Evolutionary conservation across 1,284 basidiomycete species (phyloP).

Genomic region (Stereum hirsutum): DNA sequence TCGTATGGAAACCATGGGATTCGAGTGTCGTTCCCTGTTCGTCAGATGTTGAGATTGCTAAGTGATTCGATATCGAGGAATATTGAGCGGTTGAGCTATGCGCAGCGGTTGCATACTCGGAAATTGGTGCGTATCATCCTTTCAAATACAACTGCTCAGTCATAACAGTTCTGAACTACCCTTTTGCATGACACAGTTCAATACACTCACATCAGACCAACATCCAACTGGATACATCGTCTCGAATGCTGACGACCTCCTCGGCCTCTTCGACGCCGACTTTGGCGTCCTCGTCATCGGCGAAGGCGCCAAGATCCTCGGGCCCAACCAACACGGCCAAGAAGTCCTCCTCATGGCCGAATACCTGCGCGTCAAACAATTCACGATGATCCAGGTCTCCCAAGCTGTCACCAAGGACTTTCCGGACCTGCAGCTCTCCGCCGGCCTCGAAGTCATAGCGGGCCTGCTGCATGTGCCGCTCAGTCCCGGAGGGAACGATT

Average conservation of each 20-base stretch:
- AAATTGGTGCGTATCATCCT: slow-evolving; percentile 48
- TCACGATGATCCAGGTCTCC: slow-evolving; percentile 58
- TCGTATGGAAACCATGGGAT: slow-evolving; percentile 74
- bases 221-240: slow-evolving; percentile 83
- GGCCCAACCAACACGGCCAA: slow-evolving; percentile 74
- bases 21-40: slow-evolving; percentile 79
- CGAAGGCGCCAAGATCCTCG: slow-evolving; percentile 81
- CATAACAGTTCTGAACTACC: background rate
- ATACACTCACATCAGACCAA: slow-evolving; percentile 63
- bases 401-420: slow-evolving; percentile 67
- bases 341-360: slow-evolving; percentile 81
- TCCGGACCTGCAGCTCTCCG: slow-evolving; percentile 64
- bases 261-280: slow-evolving; percentile 80
- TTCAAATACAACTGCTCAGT: slow-evolving; percentile 2
- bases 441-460: slow-evolving; percentile 66
- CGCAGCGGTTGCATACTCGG: slow-evolving; percentile 68
- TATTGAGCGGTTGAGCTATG: slow-evolving; percentile 77
- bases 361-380: slow-evolving; percentile 75
- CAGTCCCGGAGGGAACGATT: slow-evolving; percentile 63
- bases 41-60: slow-evolving; percentile 75
- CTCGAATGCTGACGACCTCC: slow-evolving; percentile 78
- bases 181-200: slow-evolving; percentile 45
- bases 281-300: slow-evolving; percentile 82
- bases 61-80: slow-evolving; percentile 82
- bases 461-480: slow-evolving; percentile 76